phyloP scores from a whole-genome alignment of 768 basidiomycete genomes.

The Rhodotorula diobovata region DNA sequence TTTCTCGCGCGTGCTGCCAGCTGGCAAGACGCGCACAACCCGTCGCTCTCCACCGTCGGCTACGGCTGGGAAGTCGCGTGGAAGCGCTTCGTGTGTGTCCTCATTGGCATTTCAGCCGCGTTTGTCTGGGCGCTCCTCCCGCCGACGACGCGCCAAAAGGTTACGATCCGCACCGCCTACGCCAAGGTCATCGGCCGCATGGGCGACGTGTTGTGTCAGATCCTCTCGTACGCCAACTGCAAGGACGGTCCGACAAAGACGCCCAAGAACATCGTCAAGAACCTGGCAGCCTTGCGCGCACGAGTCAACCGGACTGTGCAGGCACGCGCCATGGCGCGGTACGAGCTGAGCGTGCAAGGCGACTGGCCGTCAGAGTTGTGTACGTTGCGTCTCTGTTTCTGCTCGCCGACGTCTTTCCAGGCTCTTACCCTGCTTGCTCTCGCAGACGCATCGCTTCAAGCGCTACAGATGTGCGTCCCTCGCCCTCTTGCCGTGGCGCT shows the following conservation, averaged over 20 bases:
- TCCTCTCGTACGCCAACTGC: constrained; percentile 28
- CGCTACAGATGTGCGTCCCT: constrained; percentile 17
- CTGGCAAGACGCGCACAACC: constrained; percentile 33
- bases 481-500: accelerated
- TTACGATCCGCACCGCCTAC: constrained; percentile 35
- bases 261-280: constrained; percentile 35
- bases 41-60: constrained; percentile 16
- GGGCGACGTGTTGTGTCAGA: constrained; percentile 28
- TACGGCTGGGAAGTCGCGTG: constrained; percentile 38
- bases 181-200: constrained; percentile 26
- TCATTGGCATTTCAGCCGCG: constrained; percentile 37
- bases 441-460: constrained; percentile 24
- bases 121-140: neutral
- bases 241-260: constrained; percentile 30
- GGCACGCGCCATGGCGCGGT: constrained; percentile 26
- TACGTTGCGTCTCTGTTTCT: neutral
- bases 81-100: constrained; percentile 31
- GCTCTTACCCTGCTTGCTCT: neutral
- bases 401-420: neutral
- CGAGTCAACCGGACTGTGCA: constrained; percentile 28
- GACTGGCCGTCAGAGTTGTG: constrained; percentile 33
- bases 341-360: constrained; percentile 35
- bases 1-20: neutral
- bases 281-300: constrained; percentile 19
- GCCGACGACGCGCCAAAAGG: constrained; percentile 5